These are phyloP conservation scores for Umbelopsis ramanniana DNA, from an alignment of 192 early-diverging fungal genomes.

Conservation along the genomic window DNA sequence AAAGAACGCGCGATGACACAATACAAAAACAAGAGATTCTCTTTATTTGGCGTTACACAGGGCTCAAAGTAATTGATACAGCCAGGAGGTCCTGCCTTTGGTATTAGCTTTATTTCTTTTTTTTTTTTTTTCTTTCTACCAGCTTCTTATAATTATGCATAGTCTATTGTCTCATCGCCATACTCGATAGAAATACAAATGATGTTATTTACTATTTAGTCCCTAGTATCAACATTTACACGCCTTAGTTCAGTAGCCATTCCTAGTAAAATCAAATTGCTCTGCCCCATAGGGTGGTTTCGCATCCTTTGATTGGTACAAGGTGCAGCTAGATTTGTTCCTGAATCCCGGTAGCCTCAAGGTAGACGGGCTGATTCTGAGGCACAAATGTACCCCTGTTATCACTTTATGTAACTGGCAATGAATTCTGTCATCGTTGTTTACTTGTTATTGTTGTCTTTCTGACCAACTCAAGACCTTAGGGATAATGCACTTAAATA, in stretches of 20 bases:
- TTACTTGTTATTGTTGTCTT: slow-evolving; percentile 12
- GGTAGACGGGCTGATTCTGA: neutral
- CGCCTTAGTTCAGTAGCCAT: neutral
- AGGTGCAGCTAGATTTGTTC: slow-evolving; percentile 18
- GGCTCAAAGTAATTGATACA: neutral
- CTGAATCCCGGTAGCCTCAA: neutral
- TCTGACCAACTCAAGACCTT: neutral
- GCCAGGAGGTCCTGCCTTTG: neutral
- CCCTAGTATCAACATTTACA: too few species aligned
- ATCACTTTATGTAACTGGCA: slow-evolving; percentile 9
- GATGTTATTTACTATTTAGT: too few species aligned
- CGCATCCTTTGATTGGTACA: slow-evolving; percentile 9
- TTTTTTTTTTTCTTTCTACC: neutral
- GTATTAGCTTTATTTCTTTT: neutral
- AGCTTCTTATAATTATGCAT: neutral
- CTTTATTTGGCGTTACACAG: neutral
- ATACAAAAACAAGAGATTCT: neutral
- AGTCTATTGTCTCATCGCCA: neutral
- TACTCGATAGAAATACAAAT: too few species aligned
- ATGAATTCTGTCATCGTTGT: slow-evolving; percentile 4
- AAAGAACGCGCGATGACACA: neutral
- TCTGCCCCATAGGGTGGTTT: neutral
- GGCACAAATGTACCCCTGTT: slow-evolving; percentile 15
- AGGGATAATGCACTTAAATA: slow-evolving; percentile 8
- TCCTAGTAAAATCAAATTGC: neutral